A percentile compares a stretch with the other conserved stretches of the same genome.
Conservation (phyloP, 2,329 filamentous ascomycete genomes). For the Bipolaris gigantea region DNA sequence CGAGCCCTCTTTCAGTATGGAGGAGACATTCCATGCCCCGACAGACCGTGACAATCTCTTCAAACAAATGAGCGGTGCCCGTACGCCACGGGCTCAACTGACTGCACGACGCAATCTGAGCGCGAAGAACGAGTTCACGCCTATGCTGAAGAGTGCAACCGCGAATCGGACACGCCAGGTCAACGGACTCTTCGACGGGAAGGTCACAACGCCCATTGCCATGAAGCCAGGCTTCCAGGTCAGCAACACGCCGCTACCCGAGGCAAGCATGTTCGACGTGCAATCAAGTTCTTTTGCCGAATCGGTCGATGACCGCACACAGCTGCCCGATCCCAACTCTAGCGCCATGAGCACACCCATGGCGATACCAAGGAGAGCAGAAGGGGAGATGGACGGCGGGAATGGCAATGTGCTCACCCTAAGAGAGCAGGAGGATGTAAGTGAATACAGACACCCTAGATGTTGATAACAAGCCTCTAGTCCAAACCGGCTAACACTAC, state of each 20-base stretch:
- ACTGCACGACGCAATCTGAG: constrained; percentile 57
- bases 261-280: constrained; percentile 64
- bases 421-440: constrained; percentile 87
- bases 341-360: constrained; percentile 82
- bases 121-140: constrained; percentile 81
- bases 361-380: constrained; percentile 66
- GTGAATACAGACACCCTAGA: constrained; percentile 17
- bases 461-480: neutral
- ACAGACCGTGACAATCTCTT: constrained; percentile 74
- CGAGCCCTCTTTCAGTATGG: constrained; percentile 80
- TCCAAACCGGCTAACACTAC: constrained; percentile 2
- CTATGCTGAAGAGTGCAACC: constrained; percentile 82
- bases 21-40: constrained; percentile 79
- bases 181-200: constrained; percentile 45
- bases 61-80: constrained; percentile 67
- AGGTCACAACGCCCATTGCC: constrained; percentile 65
- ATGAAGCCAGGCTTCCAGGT: constrained; percentile 64
- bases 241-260: constrained; percentile 74
- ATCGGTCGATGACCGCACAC: constrained; percentile 66
- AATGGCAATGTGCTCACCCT: constrained; percentile 88
- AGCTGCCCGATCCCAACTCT: constrained; percentile 75
- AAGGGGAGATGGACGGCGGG: constrained; percentile 69
- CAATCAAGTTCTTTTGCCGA: constrained; percentile 54
- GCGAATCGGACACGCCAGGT: constrained; percentile 60
- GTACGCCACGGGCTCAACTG: constrained; percentile 76